phyloP scores from a whole-genome alignment of 805 yeast species.

The Millerago galiae region DNA sequence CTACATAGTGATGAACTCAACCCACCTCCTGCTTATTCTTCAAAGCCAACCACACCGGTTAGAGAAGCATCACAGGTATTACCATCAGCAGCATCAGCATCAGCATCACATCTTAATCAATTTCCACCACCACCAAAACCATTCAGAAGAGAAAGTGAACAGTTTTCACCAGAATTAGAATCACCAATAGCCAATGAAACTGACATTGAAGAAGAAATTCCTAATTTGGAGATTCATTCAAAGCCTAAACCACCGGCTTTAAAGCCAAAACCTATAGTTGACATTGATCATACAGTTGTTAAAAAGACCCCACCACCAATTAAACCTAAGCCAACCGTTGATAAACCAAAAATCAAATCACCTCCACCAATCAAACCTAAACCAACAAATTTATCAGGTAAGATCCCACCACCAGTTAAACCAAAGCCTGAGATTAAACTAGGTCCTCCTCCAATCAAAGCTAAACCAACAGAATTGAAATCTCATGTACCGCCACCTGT shows the following conservation, averaged over 20 bases:
- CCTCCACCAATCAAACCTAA: no score
- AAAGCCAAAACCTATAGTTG: slow-evolving; percentile 10
- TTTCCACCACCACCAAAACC: slow-evolving; percentile 22
- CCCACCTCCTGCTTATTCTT: slow-evolving; percentile 3
- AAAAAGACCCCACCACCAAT: no score
- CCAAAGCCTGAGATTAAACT: not conserved
- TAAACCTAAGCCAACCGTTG: no score
- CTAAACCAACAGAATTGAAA: not conserved
- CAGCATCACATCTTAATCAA: not conserved
- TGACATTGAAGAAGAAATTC: not conserved
- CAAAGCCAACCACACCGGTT: not conserved
- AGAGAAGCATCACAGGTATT: not conserved
- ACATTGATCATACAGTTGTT: no score
- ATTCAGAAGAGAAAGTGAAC: slow-evolving; percentile 4
- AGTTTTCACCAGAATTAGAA: not conserved
- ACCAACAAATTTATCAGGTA: no score
- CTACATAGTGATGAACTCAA: not conserved
- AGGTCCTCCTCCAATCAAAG: not conserved
- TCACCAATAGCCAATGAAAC: not conserved
- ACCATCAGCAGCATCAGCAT: not conserved
- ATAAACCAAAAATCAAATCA: no score
- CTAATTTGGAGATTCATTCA: not conserved
- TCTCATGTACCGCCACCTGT: slow-evolving; percentile 1
- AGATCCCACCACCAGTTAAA: slow-evolving; percentile 1
- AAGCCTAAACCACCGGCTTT: slow-evolving; percentile 10